These are phyloP conservation scores for Pinus albicaulis DNA, from an alignment of 75 land plant species.

Conservation along the genomic window DNA sequence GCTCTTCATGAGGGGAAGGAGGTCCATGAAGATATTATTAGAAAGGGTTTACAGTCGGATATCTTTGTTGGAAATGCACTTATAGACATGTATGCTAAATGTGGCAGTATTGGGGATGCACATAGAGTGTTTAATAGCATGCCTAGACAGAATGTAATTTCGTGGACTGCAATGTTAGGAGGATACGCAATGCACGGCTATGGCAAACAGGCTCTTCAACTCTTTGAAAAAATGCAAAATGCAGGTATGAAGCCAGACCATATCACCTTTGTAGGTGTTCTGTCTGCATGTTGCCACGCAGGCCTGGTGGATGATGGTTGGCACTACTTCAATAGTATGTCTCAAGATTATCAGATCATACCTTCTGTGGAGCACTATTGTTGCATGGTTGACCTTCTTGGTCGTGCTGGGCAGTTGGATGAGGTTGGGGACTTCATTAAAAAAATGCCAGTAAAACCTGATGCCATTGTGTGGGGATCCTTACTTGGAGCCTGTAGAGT, in stretches of 20 bases:
- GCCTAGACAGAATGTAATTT: neutral
- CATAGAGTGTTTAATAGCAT: neutral
- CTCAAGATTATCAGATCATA: neutral
- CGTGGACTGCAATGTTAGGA: neutral
- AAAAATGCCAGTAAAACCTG: neutral
- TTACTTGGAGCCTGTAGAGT: neutral
- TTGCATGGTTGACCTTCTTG: conserved; percentile 13
- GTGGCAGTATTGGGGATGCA: neutral
- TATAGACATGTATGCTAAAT: conserved; percentile 8
- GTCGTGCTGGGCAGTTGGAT: neutral
- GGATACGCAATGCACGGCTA: neutral
- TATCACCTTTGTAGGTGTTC: neutral
- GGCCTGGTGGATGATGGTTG: conserved; percentile 10
- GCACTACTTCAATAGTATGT: neutral
- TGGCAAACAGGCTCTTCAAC: neutral
- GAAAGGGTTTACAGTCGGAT: conserved; percentile 9
- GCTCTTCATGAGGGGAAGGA: neutral
- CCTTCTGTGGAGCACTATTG: conserved; percentile 10
- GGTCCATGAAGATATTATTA: neutral
- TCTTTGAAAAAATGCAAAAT: neutral
- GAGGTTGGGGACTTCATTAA: neutral
- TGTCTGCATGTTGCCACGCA: neutral
- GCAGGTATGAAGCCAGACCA: neutral
- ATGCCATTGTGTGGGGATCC: neutral
- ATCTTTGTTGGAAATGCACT: conserved; percentile 1